A percentile compares a stretch with the other conserved stretches of the same genome.
phyloP scores from a whole-genome alignment of 257 asterid genomes.

The Solanum tarijense region DNA sequence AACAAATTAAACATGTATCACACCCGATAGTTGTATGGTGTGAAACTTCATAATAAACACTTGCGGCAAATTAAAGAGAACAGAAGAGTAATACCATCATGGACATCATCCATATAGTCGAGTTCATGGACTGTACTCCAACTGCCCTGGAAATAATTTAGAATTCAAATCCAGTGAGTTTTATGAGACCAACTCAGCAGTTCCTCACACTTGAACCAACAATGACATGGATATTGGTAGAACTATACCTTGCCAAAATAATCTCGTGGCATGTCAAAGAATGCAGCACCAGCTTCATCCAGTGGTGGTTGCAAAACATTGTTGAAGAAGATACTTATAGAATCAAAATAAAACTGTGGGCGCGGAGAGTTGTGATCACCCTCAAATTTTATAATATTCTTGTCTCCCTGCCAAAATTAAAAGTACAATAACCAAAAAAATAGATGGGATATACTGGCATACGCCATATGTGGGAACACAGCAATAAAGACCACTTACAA shows the following conservation, averaged over 20 bases:
- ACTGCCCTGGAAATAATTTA: conserved; percentile 34
- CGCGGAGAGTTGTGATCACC: conserved; percentile 97
- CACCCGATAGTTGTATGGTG: neutral
- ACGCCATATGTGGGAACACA: neutral
- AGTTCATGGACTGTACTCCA: conserved; percentile 51
- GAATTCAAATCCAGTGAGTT: neutral
- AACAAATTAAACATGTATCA: neutral
- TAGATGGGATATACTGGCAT: neutral
- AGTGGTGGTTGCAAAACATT: conserved; percentile 85
- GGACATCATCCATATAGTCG: conserved; percentile 43
- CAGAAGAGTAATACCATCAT: conserved; percentile 27
- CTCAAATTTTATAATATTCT: conserved; percentile 86
- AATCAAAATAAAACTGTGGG: conserved; percentile 94
- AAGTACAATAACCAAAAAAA: neutral
- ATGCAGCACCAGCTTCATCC: conserved; percentile 39
- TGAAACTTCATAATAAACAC: neutral
- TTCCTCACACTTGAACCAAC: neutral
- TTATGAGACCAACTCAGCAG: neutral
- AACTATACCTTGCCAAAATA: conserved; percentile 47
- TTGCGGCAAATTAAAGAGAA: neutral
- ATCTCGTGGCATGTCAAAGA: conserved; percentile 49
- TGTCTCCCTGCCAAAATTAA: conserved; percentile 61
- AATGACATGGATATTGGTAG: neutral
- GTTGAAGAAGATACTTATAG: conserved; percentile 85
- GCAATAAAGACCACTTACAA: neutral